Base-by-base conservation (phyloP, 164 flowering plant genomes). In the Dillenia turbinata region DNA sequence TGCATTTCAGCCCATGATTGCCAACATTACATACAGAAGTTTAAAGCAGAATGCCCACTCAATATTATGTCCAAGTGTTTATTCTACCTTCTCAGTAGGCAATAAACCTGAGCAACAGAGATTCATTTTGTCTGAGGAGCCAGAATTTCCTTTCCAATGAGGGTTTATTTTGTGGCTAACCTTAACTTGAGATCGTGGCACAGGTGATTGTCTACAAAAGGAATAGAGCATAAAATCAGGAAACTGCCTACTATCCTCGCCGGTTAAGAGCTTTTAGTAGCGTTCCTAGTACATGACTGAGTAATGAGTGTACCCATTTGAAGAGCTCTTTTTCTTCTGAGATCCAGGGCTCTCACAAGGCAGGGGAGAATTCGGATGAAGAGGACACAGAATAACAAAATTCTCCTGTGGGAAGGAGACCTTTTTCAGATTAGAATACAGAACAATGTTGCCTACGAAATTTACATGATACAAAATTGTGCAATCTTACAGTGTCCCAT, bases 381-480 rank as follows among this genome's bases (percentile, higher is more conserved):
- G 75, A 54, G 99, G 97, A 72, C 99, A 95, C 49, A 95, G 68
- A 80, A 92, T 84, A 52, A 95, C 97, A 86, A 86, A 95, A 67
- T 90, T 90, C 15, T 84, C 94, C 99, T 95, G 85, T 66, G 26
- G 50, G 44, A 63, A 59, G 56, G 68, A 19, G 43, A 58, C 40
- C 5, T 33, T 33, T 33, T 33, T 33, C 40, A 33, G 5, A 33
- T 33, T 33, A 33, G 40, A 33, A 33, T 33, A 6, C 5, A 33
- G 40, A 33, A 5, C 40, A 33, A 33, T 33, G 40, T 33, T 33
- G 40, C 40, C 0, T 0, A 33, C 5, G 40, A 33, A 33, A 33
- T 5, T 4, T 33, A 33, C 7, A 33, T 33, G 40, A 33, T 6
- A 33, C 1, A 40, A 8, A 57, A 52, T 26, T 13, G 10, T 52